Base-by-base conservation (phyloP, 1,284 basidiomycete species). In the Moesziomyces sp. region DNA sequence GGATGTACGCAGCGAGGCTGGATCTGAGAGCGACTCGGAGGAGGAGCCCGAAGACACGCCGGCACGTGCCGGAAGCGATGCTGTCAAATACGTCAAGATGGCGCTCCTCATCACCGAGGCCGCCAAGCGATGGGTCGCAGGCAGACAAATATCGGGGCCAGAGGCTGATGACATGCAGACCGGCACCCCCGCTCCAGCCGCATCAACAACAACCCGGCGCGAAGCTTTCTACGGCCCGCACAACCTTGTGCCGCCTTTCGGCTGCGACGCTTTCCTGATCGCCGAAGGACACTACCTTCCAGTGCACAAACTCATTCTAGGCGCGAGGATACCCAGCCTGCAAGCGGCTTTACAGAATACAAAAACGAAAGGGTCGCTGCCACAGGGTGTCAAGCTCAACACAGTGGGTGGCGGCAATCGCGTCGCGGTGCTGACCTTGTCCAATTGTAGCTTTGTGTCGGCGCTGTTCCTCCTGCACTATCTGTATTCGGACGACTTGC, bases 401-500 rank as follows among this genome's bases (percentile, higher is more conserved):
- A 44, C 64, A 10, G 45, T 52, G 8, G 48, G 50, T 26, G 48
- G 13, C 7, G 52, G 30, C 47, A 56, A 58, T 9, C 45, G 49
- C 23, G 44, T 64, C 48, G 71, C 61, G 23, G 59, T 74, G 61
- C 69, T 74, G 28, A 46, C 46, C 49, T 82, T 55, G 77, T 83
- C 54, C 78, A 90, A 28, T 3, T 89, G 88, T 71, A 88, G 89
- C 46, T 86, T 91, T 0, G 85, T 94, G 4, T 87, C 93, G 0
- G 85, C 91, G 5, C 87, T 97, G 10, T 87, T 97, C 24, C 86
- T 98, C 7, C 83, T 97, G 18, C 88, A 91, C 49, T 98, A 96
- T 81, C 83, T 98, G 13, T 98, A 98, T 85, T 89, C 92, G 3
- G 95, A 98, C 83, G 88, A 91, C 28, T 84, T 95, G 0, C 87